Evolutionary conservation across 352 stramenopile species (phyloP), one percentile per base, ranked within the genome.

Genomic region (Saprolegnia diclina): DNA sequence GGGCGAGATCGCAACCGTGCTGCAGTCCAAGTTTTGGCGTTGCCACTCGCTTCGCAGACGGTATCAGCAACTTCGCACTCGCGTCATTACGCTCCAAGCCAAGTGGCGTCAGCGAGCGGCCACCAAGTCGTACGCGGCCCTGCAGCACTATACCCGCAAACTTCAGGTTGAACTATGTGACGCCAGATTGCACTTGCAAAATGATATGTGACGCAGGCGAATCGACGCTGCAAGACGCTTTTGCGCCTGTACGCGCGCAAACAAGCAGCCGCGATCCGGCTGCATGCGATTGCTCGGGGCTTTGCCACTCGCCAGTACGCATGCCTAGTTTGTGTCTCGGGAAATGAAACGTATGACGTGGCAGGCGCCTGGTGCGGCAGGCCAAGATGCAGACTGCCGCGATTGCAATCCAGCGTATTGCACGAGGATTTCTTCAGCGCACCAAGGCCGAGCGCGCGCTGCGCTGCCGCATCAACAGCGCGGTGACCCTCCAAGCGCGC

Each of bases 21-120:
- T 90, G 4, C 80, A 85, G 48, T 84, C 73, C 45, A 91, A 80
- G 68, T 73, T 83, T 59, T 76, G 72, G 44, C 83, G 81, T 42
- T 72, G 70, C 32, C 74, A 57, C 52, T 37, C 82, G 7, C 71
- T 74, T 9, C 77, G 70, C 13, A 71, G 77, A 45, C 77, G 78
- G 26, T 94, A 80, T 55, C 66, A 78, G 19, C 24, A 63, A 0
- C 37, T 91, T 9, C 76, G 80, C 19, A 59, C 22, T 38, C 82
- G 74, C 0, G 72, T 79, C 6, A 37, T 79, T 0, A 37, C 70
- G 35, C 80, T 82, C 22, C 82, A 91, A 71, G 79, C 82, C 2
- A 56, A 79, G 5, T 91, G 77, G 77, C 72, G 82, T 5, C 89
- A 87, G 81, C 66, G 72, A 32, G 19, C 57, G 4, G 62, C 70